Evolutionary conservation across 129 eudicot species (phyloP), one percentile per base, ranked within the genome.

Genomic region (Flaveria sonorensis): DNA sequence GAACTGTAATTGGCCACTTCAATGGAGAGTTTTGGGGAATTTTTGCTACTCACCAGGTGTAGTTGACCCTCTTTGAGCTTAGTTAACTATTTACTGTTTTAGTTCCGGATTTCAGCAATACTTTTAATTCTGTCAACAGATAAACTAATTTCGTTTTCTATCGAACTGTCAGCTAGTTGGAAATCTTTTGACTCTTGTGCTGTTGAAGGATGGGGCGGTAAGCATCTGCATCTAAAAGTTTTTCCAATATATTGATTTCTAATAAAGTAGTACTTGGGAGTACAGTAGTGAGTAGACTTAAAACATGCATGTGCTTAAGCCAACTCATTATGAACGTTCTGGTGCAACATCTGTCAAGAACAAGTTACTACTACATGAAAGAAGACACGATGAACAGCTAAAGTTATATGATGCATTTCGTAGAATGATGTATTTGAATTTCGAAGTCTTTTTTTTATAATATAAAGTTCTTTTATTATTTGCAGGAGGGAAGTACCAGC

Each of bases 11-110:
- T 24, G 99, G 99, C 36, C 81, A 91, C 69, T 94, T 91, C 61
- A 91, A 94, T 86, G 99, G 99, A 82, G 90, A 83, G 47, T 94
- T 94, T 86, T 94, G 93, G 92, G 99, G 89, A 64, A 81, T 94
- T 79, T 94, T 89, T 83, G 99, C 99, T 53, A 50, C 79, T 60
- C 96, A 94, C 74, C 99, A 91, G 96, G 99, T 94, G 46, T 36
- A 74, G 50, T 20, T 16, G 48, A 24, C 26, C n/a, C 28, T 70
- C 43, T 60, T 42, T 61, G 42, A 47, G 45, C 51, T 73, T 69
- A 18, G 26, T 72, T 81, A 53, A 43, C 64, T 65, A 30, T 15
- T 43, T 51, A 30, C 40, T 15, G 13, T 68, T 79, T 6, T 73
- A 28, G 47, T 10, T 20, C 60, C 42, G 24, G 11, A 60, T 15